These are phyloP conservation scores for Rhizoclosmatium globosum DNA, from an alignment of 192 early-diverging fungal species.

Conservation along the genomic window DNA sequence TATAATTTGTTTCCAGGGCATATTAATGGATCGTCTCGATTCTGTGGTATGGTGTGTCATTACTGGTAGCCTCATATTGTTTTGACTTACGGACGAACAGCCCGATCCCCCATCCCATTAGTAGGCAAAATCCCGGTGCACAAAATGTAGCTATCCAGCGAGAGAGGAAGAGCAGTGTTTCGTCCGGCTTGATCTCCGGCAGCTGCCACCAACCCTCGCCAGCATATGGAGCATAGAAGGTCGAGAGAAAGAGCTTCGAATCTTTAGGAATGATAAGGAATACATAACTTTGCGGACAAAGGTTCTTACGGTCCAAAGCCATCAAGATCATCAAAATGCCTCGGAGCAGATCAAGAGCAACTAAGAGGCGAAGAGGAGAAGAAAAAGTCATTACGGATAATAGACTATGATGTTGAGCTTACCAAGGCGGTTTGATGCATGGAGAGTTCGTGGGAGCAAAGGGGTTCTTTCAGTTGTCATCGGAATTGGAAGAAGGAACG, in stretches of 20 bases:
- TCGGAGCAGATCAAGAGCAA: constrained; percentile 9
- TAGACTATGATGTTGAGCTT: no score
- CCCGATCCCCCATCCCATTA: constrained; percentile 47
- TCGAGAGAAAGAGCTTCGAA: not conserved
- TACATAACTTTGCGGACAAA: not conserved
- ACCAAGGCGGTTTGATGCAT: no score
- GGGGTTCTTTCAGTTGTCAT: no score
- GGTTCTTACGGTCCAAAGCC: constrained; percentile 3
- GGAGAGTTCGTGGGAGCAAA: no score
- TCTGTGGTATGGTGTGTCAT: not conserved
- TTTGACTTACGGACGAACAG: constrained; percentile 35
- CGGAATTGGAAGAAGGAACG: no score
- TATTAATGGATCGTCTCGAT: constrained; percentile 28
- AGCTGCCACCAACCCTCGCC: constrained; percentile 51
- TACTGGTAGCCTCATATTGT: not conserved
- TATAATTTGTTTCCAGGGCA: constrained; percentile 32
- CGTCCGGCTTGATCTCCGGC: constrained; percentile 37
- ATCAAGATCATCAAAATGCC: constrained; percentile 15
- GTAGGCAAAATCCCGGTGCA: constrained; percentile 49
- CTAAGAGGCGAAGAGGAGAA: not conserved
- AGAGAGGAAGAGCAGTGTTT: constrained; percentile 33
- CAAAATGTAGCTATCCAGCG: constrained; percentile 45
- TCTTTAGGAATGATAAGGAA: not conserved
- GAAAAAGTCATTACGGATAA: no score
- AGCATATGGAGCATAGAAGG: constrained; percentile 8